Conservation (phyloP, 306 rosid genomes). For the Ormosia emarginata region DNA sequence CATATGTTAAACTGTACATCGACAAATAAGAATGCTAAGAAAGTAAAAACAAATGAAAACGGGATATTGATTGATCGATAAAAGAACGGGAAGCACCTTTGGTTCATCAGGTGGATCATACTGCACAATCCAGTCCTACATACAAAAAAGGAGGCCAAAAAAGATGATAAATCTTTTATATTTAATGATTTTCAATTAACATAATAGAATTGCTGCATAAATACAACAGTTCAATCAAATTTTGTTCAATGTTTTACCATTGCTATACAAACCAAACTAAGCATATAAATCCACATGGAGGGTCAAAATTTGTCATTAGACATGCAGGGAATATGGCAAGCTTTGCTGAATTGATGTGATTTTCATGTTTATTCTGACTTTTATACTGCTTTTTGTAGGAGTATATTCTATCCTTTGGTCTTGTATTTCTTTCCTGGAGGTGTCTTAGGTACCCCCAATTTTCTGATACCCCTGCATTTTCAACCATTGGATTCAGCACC, state of each 20-base stretch:
- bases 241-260: not conserved
- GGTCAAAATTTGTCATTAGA: not conserved
- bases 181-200: not conserved
- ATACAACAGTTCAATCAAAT: not conserved
- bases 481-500: not conserved
- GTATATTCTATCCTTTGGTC: not conserved
- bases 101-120: slow-evolving; percentile 99
- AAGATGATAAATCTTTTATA: not conserved
- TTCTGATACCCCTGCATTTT: not conserved
- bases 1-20: not conserved
- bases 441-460: not conserved
- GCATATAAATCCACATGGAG: not conserved
- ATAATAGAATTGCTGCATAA: not conserved
- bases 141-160: not conserved
- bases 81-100: slow-evolving; percentile 51
- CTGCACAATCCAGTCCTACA: slow-evolving; percentile 98
- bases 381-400: not conserved
- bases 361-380: not conserved
- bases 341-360: not conserved
- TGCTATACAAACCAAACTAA: not conserved
- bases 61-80: not conserved
- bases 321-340: not conserved
- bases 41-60: not conserved
- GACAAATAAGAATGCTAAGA: not conserved
- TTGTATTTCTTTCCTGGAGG: not conserved